Evolutionary conservation across 495 filamentous ascomycete species (phyloP).

Genomic region (Penicillium salamii): DNA sequence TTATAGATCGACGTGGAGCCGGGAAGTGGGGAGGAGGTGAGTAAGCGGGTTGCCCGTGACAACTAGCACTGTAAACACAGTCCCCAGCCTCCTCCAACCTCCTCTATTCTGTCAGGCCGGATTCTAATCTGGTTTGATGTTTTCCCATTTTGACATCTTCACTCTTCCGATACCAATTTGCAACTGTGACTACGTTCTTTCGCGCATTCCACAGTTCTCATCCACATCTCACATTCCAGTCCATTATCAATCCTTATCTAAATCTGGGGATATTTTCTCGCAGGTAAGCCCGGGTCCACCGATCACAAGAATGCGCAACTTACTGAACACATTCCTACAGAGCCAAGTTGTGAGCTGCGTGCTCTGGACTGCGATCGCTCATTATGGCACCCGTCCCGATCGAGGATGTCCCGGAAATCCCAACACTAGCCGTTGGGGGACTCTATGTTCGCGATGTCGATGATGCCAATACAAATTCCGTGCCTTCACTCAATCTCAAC

Average conservation of each 20-base stretch:
- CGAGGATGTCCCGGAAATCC: slow-evolving; percentile 29
- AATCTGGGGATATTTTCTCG: slow-evolving; percentile 12
- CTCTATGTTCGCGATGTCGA: slow-evolving; percentile 8
- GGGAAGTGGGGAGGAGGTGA: slow-evolving; percentile 4
- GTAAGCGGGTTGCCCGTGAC: slow-evolving; percentile 15
- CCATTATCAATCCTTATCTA: neutral
- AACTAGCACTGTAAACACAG: slow-evolving; percentile 31
- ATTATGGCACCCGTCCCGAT: slow-evolving; percentile 34
- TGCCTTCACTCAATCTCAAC: slow-evolving; percentile 10
- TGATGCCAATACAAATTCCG: slow-evolving; percentile 1
- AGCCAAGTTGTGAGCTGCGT: slow-evolving; percentile 36
- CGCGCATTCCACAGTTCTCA: slow-evolving; percentile 1
- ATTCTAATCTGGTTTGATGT: slow-evolving; percentile 10
- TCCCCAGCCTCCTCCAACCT: slow-evolving; percentile 47
- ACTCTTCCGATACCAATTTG: slow-evolving; percentile 5
- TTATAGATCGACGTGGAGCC: slow-evolving; percentile 5
- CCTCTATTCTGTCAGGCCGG: slow-evolving; percentile 30
- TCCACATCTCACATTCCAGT: slow-evolving; percentile 5
- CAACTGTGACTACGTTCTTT: neutral
- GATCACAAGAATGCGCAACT: slow-evolving; percentile 3
- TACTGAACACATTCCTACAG: slow-evolving; percentile 14
- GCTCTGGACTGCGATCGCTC: slow-evolving; percentile 34
- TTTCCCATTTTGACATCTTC: slow-evolving; percentile 6
- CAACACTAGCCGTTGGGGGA: slow-evolving; percentile 6
- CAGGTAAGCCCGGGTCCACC: slow-evolving; percentile 8